Evolutionary conservation across 164 flowering plant species (phyloP).

Genomic region (Santalum album): DNA sequence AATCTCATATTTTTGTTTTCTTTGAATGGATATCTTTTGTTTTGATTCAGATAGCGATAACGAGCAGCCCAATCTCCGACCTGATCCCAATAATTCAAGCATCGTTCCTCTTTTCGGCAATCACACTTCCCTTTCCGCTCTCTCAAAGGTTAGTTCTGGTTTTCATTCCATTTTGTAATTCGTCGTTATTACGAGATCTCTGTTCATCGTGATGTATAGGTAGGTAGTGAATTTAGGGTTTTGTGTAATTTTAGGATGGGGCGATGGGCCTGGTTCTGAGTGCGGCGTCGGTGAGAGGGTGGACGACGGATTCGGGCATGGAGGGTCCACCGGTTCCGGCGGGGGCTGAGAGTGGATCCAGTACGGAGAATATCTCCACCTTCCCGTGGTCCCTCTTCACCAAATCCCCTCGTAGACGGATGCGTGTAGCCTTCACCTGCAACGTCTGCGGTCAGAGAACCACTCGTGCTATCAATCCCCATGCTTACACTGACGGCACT

Average conservation of each 20-base stretch:
- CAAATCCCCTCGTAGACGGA: conserved; percentile 77
- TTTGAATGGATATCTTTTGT: too few relatives aligned
- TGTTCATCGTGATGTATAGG: too few relatives aligned
- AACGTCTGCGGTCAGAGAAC: conserved; percentile 91
- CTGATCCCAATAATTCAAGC: conserved; percentile 24
- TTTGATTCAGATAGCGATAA: conserved; percentile 22
- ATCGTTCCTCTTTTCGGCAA: conserved; percentile 40
- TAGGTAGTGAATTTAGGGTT: neutral
- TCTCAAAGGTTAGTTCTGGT: conserved; percentile 40
- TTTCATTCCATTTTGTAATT: too few relatives aligned
- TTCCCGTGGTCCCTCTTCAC: conserved; percentile 97
- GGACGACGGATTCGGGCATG: conserved; percentile 97
- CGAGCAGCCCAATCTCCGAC: conserved; percentile 32
- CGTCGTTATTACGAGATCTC: too few relatives aligned
- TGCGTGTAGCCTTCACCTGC: conserved; percentile 93
- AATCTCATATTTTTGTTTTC: neutral
- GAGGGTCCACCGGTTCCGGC: conserved; percentile 78
- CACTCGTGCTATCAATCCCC: conserved; percentile 91
- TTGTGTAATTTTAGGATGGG: conserved; percentile 43
- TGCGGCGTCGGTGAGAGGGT: conserved; percentile 75
- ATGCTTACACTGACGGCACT: conserved; percentile 92
- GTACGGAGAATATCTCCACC: conserved; percentile 54
- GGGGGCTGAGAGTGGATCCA: conserved; percentile 29
- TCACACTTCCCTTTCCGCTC: conserved; percentile 9
- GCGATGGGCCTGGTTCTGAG: conserved; percentile 91